Base-by-base conservation (phyloP, 1,284 basidiomycete species). In the Xanthoconium separans region DNA sequence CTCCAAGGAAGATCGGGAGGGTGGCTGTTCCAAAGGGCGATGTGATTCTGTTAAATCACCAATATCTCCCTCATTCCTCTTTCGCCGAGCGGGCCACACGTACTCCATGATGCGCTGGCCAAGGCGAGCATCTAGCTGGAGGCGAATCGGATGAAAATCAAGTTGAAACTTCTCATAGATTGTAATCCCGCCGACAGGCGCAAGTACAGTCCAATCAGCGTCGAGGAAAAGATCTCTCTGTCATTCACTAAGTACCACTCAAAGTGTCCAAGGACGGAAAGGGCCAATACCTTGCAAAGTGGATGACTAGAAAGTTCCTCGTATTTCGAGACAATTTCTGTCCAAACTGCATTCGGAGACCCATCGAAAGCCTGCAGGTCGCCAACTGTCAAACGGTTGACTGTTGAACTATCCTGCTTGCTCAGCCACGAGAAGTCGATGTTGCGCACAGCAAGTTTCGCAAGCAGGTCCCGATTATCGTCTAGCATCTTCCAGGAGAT, bases 401-500 rank as follows among this genome's bases (percentile, higher is more conserved):
- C 86, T 0, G 87, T 89, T 8, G 93, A 94, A 58, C 93, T 90
- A 70, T 98, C 95, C 61, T 92, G 91, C 58, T 92, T 87, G 70
- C 84, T 93, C 48, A 94, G 76, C 89, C 93, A 93, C 43, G 84
- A 84, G 70, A 90, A 95, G 60, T 91, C 79, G 59, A 90, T 89
- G 55, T 86, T 81, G 48, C 85, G 83, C 51, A 97, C 82, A 16
- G 91, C 88, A 45, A 98, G 78, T 72, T 98, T 97, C 30, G 93
- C 88, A 1, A 98, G 78, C 31, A 95, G 79, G 48, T 88, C 82
- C 42, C 80, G 80, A 36, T 82, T 73, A 52, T 87, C 80, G 58
- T 93, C 91, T 34, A 97, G 75, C 93, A 99, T 97, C 61, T 84
- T 83, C 95, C 95, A 99, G 0, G 92, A 93, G 48, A 99, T 87